These are phyloP conservation scores for Raphanus raphanistrum DNA, from an alignment of 345 rosid species.

Conservation along the genomic window DNA sequence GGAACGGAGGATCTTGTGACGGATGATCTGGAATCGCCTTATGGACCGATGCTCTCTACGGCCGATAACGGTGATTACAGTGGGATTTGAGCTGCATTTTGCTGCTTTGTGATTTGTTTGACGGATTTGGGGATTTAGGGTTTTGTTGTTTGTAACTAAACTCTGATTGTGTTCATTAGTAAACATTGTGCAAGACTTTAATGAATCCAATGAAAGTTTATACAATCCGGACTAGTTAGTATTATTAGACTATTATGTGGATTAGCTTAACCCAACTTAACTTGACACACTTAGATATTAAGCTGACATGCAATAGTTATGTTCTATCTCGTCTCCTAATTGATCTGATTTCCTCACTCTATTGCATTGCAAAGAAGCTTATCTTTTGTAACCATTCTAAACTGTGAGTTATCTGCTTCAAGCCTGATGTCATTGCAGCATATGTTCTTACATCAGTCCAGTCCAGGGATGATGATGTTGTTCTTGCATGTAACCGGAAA, in stretches of 20 bases:
- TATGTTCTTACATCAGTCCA: no score
- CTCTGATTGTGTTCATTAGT: background rate
- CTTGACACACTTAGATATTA: background rate
- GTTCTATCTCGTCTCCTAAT: background rate
- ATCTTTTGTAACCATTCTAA: background rate
- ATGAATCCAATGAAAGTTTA: background rate
- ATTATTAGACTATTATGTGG: background rate
- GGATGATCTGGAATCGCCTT: constrained; percentile 60
- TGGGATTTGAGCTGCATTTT: constrained; percentile 36
- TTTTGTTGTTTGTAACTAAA: constrained; percentile 25
- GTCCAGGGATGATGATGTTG: no score
- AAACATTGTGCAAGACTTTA: background rate
- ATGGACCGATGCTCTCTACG: constrained; percentile 52
- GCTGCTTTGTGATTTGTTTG: background rate
- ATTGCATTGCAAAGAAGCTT: background rate
- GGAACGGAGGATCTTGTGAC: constrained; percentile 68
- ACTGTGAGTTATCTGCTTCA: background rate
- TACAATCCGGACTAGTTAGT: background rate
- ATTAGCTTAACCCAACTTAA: background rate
- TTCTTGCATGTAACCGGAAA: background rate
- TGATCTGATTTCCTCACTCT: background rate
- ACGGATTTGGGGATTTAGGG: constrained; percentile 21
- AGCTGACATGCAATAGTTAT: background rate
- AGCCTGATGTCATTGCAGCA: background rate
- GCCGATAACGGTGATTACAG: constrained; percentile 49